Conservation (phyloP, 75 land plant genomes). For the Pinus albicaulis region DNA sequence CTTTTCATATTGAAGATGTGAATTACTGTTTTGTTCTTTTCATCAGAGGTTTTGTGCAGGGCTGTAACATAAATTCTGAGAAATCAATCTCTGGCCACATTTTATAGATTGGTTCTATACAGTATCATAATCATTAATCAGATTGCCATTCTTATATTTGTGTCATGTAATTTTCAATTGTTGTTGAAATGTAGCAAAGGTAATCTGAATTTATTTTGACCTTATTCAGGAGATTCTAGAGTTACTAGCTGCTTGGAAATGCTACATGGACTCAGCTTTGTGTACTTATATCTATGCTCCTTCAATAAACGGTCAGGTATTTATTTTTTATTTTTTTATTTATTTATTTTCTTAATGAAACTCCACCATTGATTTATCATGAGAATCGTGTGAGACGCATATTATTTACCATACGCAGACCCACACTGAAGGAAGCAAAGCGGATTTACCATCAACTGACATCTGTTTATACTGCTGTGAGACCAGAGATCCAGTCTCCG, state of each 20-base stretch:
- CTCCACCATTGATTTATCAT: slow-evolving; percentile 39
- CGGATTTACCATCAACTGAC: slow-evolving; percentile 64
- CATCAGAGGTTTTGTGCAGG: no score
- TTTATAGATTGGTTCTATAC: background rate
- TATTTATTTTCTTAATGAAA: slow-evolving; percentile 77
- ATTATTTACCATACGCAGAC: slow-evolving; percentile 81
- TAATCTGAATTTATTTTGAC: background rate
- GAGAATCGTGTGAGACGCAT: slow-evolving; percentile 46
- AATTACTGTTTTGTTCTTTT: no score
- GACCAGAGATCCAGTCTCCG: slow-evolving; percentile 5
- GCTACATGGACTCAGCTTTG: slow-evolving; percentile 60
- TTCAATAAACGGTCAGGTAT: slow-evolving; percentile 68
- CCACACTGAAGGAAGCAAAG: slow-evolving; percentile 88
- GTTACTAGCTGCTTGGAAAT: slow-evolving; percentile 71
- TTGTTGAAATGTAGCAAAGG: background rate
- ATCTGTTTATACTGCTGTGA: slow-evolving; percentile 29
- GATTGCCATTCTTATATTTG: background rate
- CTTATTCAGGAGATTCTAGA: slow-evolving; percentile 76
- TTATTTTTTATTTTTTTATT: no score
- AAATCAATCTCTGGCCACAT: background rate
- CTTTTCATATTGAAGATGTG: no score
- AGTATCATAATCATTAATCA: background rate
- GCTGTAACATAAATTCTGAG: background rate
- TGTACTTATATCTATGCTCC: slow-evolving; percentile 74
- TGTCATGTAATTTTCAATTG: background rate